Evolutionary conservation across 257 asterid genomes (phyloP).

Genomic region (Pogostemon cablin): DNA sequence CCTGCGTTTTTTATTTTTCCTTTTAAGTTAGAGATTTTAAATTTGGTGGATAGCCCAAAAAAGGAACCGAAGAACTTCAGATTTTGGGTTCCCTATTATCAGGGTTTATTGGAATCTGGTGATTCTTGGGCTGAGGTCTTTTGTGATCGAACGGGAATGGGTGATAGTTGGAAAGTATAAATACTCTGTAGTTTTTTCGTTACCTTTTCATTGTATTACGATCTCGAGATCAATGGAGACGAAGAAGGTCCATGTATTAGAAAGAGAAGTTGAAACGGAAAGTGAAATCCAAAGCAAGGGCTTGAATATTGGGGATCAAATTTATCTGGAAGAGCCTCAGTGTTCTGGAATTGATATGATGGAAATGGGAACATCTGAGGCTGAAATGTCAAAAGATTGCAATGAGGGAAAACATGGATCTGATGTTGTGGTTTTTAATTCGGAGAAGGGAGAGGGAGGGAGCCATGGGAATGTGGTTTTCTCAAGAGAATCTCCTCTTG

Average conservation of each 20-base stretch:
- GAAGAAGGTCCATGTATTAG: conserved; percentile 32
- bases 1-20: background rate
- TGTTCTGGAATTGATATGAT: conserved; percentile 66
- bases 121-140: conserved; percentile 32
- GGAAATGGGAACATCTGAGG: conserved; percentile 63
- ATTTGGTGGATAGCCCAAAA: conserved; percentile 17
- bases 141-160: conserved; percentile 35
- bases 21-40: background rate
- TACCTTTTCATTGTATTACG: conserved; percentile 19
- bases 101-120: conserved; percentile 24
- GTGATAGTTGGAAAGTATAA: conserved; percentile 44
- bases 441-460: conserved; percentile 58
- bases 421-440: conserved; percentile 41
- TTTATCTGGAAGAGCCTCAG: conserved; percentile 39
- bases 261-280: conserved; percentile 38
- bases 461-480: conserved; percentile 66
- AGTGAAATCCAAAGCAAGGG: conserved; percentile 39
- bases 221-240: conserved; percentile 41
- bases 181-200: background rate
- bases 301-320: conserved; percentile 35
- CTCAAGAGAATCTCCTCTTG: conserved; percentile 74
- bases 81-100: conserved; percentile 27
- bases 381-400: conserved; percentile 32
- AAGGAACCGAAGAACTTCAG: conserved; percentile 20
- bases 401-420: conserved; percentile 34